phyloP scores from a whole-genome alignment of 192 early-diverging fungal species.

The Obelidium mucronatum region DNA sequence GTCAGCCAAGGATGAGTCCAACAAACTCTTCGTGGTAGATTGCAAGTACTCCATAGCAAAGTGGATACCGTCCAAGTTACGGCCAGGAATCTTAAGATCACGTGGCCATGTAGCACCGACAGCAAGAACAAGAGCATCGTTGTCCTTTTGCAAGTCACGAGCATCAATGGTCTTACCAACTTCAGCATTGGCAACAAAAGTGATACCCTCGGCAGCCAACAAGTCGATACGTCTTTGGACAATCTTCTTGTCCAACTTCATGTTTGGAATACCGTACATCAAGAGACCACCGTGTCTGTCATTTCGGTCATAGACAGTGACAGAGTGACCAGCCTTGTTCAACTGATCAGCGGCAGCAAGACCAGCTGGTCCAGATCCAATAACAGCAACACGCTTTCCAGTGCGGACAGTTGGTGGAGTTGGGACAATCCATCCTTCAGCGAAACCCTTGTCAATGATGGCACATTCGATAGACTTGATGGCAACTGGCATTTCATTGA shows the following conservation, averaged over 20 bases:
- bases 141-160: constrained; percentile 63
- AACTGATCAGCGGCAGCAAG: constrained; percentile 96
- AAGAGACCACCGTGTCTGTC: constrained; percentile 95
- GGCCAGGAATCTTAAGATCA: constrained; percentile 88
- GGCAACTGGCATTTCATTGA: constrained; percentile 92
- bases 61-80: constrained; percentile 88
- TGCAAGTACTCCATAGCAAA: constrained; percentile 99
- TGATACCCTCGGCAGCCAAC: constrained; percentile 93
- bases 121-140: constrained; percentile 87
- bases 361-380: constrained; percentile 97
- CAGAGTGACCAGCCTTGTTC: constrained; percentile 93
- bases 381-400: constrained; percentile 83
- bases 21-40: constrained; percentile 83
- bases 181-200: constrained; percentile 86
- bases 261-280: constrained; percentile 99
- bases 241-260: constrained; percentile 98
- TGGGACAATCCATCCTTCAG: constrained; percentile 97
- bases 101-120: constrained; percentile 98
- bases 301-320: constrained; percentile 97
- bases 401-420: constrained; percentile 79
- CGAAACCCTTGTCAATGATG: constrained; percentile 97
- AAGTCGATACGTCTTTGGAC: constrained; percentile 94
- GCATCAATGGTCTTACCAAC: constrained; percentile 88
- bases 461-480: constrained; percentile 98
- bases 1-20: constrained; percentile 81